Base-by-base conservation (phyloP, 257 asterid species). In the Nyctanthes arbortristis region DNA sequence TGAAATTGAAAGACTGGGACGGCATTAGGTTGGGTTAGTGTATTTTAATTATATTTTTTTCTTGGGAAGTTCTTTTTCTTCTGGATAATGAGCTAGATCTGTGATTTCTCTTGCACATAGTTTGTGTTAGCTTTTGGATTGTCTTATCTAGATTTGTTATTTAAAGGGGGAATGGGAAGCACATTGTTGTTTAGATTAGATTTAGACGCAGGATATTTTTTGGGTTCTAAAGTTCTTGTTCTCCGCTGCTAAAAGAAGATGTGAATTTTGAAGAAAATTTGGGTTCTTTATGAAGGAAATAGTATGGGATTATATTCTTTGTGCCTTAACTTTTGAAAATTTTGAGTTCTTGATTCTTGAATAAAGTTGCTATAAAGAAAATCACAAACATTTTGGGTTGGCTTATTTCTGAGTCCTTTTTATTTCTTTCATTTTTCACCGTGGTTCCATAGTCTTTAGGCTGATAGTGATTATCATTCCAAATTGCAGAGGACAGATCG, bases 21-120 rank as follows among this genome's bases (percentile, higher is more conserved):
- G 62, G 81, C 83, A 79, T 79, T 77, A 70, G 59, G 33, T 75
- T 68, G 73, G 81, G 79, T 79, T 11, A 25, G 79, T 75, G 39
- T 59, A 32, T 30, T 56, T n/a, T n/a, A n/a, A 20, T 0, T 3
- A n/a, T n/a, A n/a, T n/a, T 5, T 60, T 65, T 37, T 58, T 5
- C 20, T 32, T 7, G 28, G 0, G 69, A 73, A 37, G 22, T 43
- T 36, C 22, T 58, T 70, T 10, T 49, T 68, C 67, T 45, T 10
- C 2, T n/a, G n/a, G n/a, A 70, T 43, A 40, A 30, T 55, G 52
- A 10, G 29, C 55, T 73, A 77, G 87, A 79, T 78, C 82, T 63
- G 74, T 34, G 72, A n/a, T 75, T 71, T 65, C 27, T 49, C 1
- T 81, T 66, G 60, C 56, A 4, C 37, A 70, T 30, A 52, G 5